Base-by-base conservation (phyloP, 2,329 filamentous ascomycete species). In the Beauveria brongniartii region DNA sequence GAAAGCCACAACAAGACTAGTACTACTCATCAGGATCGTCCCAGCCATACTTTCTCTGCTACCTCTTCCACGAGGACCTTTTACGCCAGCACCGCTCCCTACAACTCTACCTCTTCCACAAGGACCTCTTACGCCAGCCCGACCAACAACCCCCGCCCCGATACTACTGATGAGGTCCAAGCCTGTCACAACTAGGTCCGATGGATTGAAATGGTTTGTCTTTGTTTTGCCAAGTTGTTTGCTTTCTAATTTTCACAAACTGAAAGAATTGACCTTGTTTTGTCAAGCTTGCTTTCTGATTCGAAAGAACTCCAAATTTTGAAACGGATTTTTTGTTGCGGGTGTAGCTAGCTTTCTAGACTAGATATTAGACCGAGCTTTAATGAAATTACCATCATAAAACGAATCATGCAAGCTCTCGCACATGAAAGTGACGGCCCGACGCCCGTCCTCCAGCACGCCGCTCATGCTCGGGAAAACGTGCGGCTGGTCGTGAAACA, bases 381-480 rank as follows among this genome's bases (percentile, higher is more conserved):
- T 18, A 40, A 26, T 22, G 0, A 2, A 40, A 20, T 16, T 2
- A 16, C 18, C 6, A 5, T 41, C 10, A 20, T 50, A 55, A 26
- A 61, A 61, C 2, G 20, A 7, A 55, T 55, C 51, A 8, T 51
- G 26, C 44, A 61, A 7, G 12, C 67, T 69, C 3, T 75, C 70
- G 60, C 72, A 74, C 47, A 76, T 74, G 26, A 72, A 26, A 0
- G 76, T 80, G 62, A 85, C 82, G 0, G 81, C 79, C 60, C 75
- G 70, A 64, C 70, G 76, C 0, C 80, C 82, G 59, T 79, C 80
- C 61, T 80, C 75, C 53, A 85, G 67, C 2, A 74, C 81, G 1
- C 73, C 79, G 66, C 84, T 81, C 81, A 84, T 83, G 2, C 80
- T 81, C 57, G 84, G 72, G 67, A 85, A 85, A 0, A 81, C 80